Percentiles rank a stretch among this genome's conserved stretches.
phyloP scores from a whole-genome alignment of 345 rosid species.

The Psidium guajava region DNA sequence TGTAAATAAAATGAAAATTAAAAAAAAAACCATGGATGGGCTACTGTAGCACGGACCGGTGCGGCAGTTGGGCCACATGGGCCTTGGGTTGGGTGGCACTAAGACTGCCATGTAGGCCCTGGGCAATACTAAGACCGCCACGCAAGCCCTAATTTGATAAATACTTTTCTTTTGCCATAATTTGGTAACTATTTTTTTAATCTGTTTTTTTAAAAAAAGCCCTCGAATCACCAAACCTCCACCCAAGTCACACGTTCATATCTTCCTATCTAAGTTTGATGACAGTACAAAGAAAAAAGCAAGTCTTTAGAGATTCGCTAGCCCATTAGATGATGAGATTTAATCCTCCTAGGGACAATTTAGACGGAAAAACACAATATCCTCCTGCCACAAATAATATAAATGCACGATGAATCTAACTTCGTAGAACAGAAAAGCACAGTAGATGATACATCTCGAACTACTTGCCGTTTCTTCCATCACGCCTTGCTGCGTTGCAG shows the following conservation, averaged over 20 bases:
- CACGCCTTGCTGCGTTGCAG: slow-evolving; percentile 2
- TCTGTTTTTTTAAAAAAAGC: too few species aligned
- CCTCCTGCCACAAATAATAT: not conserved
- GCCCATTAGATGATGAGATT: not conserved
- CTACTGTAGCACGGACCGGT: too few species aligned
- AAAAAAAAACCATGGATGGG: too few species aligned
- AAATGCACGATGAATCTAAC: not conserved
- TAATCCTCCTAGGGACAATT: not conserved
- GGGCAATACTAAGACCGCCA: too few species aligned
- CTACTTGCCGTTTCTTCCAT: not conserved
- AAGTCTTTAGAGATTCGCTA: not conserved
- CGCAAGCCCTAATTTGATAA: too few species aligned
- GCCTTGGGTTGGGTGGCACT: too few species aligned
- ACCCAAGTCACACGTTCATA: not conserved
- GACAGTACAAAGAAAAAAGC: not conserved
- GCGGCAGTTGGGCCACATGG: too few species aligned
- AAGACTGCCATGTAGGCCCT: too few species aligned
- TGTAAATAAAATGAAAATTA: too few species aligned
- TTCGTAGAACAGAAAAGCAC: not conserved
- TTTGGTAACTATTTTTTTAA: too few species aligned
- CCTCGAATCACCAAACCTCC: not conserved
- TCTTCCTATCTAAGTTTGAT: not conserved
- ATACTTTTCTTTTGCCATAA: too few species aligned
- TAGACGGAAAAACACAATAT: not conserved
- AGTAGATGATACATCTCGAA: not conserved